A percentile compares a stretch with the other conserved stretches of the same genome.
phyloP scores from a whole-genome alignment of 2,329 filamentous ascomycete genomes.

The Sporothrix schenckii region DNA sequence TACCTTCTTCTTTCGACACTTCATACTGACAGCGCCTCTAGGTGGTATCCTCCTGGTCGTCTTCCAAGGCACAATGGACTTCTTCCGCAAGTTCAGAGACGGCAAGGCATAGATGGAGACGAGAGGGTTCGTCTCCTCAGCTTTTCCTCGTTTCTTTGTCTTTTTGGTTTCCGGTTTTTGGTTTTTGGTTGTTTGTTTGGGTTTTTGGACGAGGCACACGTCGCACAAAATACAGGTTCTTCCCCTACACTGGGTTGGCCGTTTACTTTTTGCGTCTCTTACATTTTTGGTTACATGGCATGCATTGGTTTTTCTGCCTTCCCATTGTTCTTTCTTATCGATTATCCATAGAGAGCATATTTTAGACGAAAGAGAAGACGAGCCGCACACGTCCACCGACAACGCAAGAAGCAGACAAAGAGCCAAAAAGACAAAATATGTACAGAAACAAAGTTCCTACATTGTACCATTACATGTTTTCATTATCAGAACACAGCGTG shows the following conservation, averaged over 20 bases:
- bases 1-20: no score
- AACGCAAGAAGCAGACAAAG: conserved; percentile 4
- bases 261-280: not conserved
- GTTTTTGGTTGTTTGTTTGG: conserved; percentile 1
- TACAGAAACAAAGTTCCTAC: conserved; percentile 18
- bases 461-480: not conserved
- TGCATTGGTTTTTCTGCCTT: not conserved
- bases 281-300: conserved; percentile 12
- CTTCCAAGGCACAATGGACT: conserved; percentile 88
- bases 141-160: conserved; percentile 14
- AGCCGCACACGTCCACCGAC: conserved; percentile 7
- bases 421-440: not conserved
- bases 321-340: not conserved
- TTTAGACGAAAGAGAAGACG: conserved; percentile 19
- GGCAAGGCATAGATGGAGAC: conserved; percentile 31
- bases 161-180: not conserved
- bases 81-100: conserved; percentile 70
- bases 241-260: not conserved
- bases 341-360: conserved; percentile 23
- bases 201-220: not conserved
- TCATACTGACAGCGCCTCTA: conserved; percentile 38
- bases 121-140: not conserved
- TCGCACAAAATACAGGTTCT: not conserved
- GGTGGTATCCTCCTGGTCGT: conserved; percentile 77
- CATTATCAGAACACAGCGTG: not conserved